A percentile compares a stretch with the other conserved stretches of the same genome.
Evolutionary conservation across 164 flowering plant species (phyloP).

Genomic region (Kalanchoe fedtschenkoi): DNA sequence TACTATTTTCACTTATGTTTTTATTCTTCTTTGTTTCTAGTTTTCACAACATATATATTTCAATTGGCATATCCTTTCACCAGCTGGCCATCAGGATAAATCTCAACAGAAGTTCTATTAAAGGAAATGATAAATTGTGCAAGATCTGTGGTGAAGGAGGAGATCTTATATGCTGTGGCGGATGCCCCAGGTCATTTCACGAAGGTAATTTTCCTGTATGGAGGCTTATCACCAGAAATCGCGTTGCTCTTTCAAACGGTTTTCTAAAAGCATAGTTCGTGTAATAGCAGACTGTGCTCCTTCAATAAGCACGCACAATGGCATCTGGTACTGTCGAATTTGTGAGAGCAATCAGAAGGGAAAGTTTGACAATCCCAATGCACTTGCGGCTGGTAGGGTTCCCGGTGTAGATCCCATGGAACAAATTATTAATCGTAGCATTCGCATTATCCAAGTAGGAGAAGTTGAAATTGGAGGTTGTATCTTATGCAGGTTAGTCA

Average conservation of each 20-base stretch:
- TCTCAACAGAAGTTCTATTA: conserved; percentile 13
- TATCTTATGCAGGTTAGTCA: conserved; percentile 61
- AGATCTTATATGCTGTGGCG: conserved; percentile 68
- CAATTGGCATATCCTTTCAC: conserved; percentile 93
- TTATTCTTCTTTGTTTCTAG: conserved; percentile 26
- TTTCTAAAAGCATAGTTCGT: background rate
- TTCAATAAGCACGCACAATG: conserved; percentile 34
- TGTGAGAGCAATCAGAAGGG: conserved; percentile 49
- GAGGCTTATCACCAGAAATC: background rate
- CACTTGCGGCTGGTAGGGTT: conserved; percentile 77
- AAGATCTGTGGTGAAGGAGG: conserved; percentile 64
- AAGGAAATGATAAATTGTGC: conserved; percentile 79
- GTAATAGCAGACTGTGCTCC: conserved; percentile 28
- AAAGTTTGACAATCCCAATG: conserved; percentile 52
- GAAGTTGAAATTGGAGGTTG: conserved; percentile 53
- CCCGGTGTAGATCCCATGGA: conserved; percentile 61
- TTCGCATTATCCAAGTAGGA: conserved; percentile 46
- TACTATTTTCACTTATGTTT: conserved; percentile 1
- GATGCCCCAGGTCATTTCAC: conserved; percentile 83
- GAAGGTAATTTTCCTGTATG: conserved; percentile 18
- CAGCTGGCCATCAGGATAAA: conserved; percentile 36
- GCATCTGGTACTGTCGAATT: conserved; percentile 59
- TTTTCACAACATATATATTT: conserved; percentile 68
- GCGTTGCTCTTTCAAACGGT: background rate
- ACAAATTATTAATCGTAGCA: conserved; percentile 54